Evolutionary conservation across 176 grass and related monocot species (phyloP).

Genomic region (Avena atlantica): DNA sequence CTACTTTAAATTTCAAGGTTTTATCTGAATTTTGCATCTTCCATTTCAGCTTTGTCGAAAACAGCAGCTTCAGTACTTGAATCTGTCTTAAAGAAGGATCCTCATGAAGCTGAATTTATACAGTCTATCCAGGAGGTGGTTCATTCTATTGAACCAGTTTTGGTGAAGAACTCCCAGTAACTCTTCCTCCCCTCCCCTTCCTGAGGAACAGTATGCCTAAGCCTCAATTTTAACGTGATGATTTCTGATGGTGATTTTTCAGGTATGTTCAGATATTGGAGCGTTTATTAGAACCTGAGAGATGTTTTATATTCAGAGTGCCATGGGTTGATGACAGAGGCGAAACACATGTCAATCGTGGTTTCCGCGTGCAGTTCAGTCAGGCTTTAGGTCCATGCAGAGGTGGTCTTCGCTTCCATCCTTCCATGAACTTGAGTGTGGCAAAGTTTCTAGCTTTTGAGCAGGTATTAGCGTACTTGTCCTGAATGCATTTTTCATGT

Average conservation of each 20-base stretch:
- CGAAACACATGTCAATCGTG: conserved; percentile 87
- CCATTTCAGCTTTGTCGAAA: conserved; percentile 88
- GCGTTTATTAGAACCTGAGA: conserved; percentile 93
- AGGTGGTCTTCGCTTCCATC: conserved; percentile 97
- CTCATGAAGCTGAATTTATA: conserved; percentile 95
- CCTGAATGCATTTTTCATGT: conserved; percentile 28
- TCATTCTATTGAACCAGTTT: conserved; percentile 94
- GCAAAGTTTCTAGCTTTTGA: conserved; percentile 99
- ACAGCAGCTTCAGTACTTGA: conserved; percentile 93
- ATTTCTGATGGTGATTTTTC: conserved; percentile 46
- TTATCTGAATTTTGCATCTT: conserved; percentile 46
- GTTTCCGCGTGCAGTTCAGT: conserved; percentile 95
- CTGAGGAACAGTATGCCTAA: conserved; percentile 30
- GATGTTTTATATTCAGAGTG: conserved; percentile 93
- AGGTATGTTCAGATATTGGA: conserved; percentile 96
- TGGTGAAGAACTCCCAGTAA: conserved; percentile 92
- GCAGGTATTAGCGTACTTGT: conserved; percentile 66
- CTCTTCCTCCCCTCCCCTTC: background rate
- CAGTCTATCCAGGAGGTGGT: conserved; percentile 93
- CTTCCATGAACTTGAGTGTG: conserved; percentile 94
- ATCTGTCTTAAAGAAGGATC: conserved; percentile 85
- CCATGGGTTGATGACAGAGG: conserved; percentile 97
- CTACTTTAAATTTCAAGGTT: conserved; percentile 34
- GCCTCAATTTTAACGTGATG: conserved; percentile 33
- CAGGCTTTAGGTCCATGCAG: conserved; percentile 94